These are phyloP conservation scores for Monilinia fructicola DNA, from an alignment of 2,329 filamentous ascomycete species.

Conservation along the genomic window DNA sequence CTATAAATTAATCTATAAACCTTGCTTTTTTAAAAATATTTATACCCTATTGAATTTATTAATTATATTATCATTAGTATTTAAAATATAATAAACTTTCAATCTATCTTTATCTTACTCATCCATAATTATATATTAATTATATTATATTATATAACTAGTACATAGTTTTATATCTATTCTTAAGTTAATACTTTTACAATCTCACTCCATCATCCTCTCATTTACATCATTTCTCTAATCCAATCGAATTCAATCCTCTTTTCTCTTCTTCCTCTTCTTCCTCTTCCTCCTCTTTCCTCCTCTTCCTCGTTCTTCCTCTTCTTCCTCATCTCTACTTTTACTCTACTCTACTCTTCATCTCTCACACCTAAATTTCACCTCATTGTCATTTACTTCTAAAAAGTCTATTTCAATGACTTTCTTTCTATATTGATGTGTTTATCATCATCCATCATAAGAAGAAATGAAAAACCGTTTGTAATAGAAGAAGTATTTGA, in stretches of 20 bases:
- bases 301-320: not conserved
- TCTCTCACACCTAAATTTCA: not conserved
- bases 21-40: not conserved
- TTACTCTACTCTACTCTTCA: not conserved
- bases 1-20: not conserved
- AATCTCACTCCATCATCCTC: too few relatives aligned
- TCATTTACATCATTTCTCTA: too few relatives aligned
- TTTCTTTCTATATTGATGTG: slow-evolving; percentile 9
- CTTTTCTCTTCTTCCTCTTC: not conserved
- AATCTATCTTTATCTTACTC: too few relatives aligned
- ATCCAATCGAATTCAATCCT: too few relatives aligned
- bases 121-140: too few relatives aligned
- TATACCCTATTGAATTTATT: too few relatives aligned
- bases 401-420: not conserved
- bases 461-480: not conserved
- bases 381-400: slow-evolving; percentile 15
- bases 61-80: too few relatives aligned
- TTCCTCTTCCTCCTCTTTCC: not conserved
- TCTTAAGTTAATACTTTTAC: too few relatives aligned
- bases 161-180: too few relatives aligned
- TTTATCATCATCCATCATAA: not conserved
- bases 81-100: too few relatives aligned
- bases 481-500: slow-evolving; percentile 24
- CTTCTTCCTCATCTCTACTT: not conserved
- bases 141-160: too few relatives aligned